Evolutionary conservation across 768 basidiomycete species (phyloP).

Genomic region (Pholiota molesta): DNA sequence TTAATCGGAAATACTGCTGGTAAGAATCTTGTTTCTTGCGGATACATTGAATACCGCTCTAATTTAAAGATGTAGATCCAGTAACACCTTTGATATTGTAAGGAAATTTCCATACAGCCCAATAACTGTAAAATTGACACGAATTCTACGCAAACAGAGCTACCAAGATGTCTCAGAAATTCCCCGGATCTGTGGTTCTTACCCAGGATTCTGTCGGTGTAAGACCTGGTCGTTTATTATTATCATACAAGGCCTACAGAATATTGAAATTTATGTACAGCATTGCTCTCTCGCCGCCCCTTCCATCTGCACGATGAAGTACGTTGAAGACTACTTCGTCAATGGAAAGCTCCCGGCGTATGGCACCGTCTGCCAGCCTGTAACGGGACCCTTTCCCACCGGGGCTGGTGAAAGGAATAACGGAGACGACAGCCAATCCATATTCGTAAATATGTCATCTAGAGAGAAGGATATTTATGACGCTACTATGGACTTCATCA

Average conservation of each 20-base stretch:
- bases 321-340: conserved; percentile 42
- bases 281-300: conserved; percentile 36
- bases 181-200: conserved; percentile 38
- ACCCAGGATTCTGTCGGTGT: conserved; percentile 45
- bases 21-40: background rate
- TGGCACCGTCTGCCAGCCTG: conserved; percentile 42
- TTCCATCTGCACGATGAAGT: conserved; percentile 37
- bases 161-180: conserved; percentile 28
- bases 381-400: background rate
- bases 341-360: conserved; percentile 41
- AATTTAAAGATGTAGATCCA: background rate
- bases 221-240: conserved; percentile 9
- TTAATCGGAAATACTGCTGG: conserved; percentile 12
- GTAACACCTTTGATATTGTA: conserved; percentile 4
- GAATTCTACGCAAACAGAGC: background rate
- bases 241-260: background rate
- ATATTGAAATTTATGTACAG: conserved; percentile 18
- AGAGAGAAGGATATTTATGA: background rate
- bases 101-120: background rate
- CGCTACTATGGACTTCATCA: background rate
- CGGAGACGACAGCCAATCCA: background rate
- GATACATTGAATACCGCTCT: background rate
- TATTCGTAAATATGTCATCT: background rate
- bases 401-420: background rate
- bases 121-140: background rate